Base-by-base conservation (phyloP, 257 asterid genomes). In the Petunia secreta region DNA sequence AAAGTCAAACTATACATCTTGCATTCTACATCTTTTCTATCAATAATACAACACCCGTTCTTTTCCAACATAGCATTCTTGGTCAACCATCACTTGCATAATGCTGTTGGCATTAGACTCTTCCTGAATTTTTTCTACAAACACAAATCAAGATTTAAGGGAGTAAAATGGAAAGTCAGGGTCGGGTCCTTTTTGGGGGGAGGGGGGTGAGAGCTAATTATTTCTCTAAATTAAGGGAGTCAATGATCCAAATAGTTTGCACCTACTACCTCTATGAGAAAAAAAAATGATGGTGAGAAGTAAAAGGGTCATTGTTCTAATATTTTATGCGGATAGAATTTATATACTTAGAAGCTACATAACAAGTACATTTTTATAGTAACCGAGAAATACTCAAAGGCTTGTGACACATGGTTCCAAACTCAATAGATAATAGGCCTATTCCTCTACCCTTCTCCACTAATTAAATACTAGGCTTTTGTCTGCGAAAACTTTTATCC, bases 1-100 rank as follows among this genome's bases (percentile, higher is more conserved):
- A 46, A 81, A 52, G 55, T 80, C 80, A 75, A 79, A 63, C 59
- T 62, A 60, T n/a, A 16, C 46, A 73, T 13, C 78, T 10, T 73
- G 43, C 11, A 25, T 25, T 25, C 25, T 25, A 25, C 25, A 25
- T 25, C 25, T 25, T 25, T 25, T 25, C 25, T 25, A 25, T 52
- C 9, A 52, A 52, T 6, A 73, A 10, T 11, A 36, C 3, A 73
- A 34, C 62, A 1, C 46, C 46, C 46, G 50, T 36, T 34, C 48
- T 5, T 25, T 73, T 11, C 62, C 60, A 48, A 71, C 2, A 10
- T 46, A 71, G 77, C 60, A 46, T 48, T 11, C 3, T 71, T 71
- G 59, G 41, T 34, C 77, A 71, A 66, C 74, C 44, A 50, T 73
- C 2, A 73, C 6, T 11, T 73, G 78, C 78, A 73, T 50, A 50